Evolutionary conservation across 495 filamentous ascomycete species (phyloP), one percentile per base, ranked within the genome.

Genomic region (Penicillium angulare): DNA sequence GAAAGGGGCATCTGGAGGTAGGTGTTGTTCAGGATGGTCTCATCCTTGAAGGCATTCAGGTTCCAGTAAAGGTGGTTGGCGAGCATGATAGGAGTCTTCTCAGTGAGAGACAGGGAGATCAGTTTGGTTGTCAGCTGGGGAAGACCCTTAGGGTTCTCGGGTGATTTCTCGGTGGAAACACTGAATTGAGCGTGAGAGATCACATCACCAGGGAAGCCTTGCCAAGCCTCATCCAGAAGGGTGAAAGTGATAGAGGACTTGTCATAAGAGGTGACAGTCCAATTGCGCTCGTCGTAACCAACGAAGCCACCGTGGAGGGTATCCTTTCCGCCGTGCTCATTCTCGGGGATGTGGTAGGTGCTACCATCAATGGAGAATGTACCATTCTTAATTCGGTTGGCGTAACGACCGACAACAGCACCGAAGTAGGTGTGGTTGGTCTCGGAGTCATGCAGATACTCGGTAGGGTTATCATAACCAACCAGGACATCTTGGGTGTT

Each of bases 11-110:
- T 56, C 50, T 84, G 80, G 32, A 95, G 70, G 42, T 78, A 80
- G 35, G 84, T 83, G 66, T 93, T 81, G 57, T 90, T 85, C n/a
- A 95, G 73, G 20, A 83, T 76, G 6, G 73, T 78, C 13, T 77
- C 61, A 3, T 85, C 84, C 60, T 85, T 72, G 65, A 90, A 95
- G 8, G 83, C 90, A 63, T 92, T 89, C 47, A 95, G 74, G 68
- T 95, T 93, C 88, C 89, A 95, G 73, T 95, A 95, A 41, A 87
- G 82, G 73, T 90, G 87, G 57, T 89, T 88, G 46, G 77, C 65
- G 9, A 95, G 87, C 82, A 90, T 90, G 74, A 91, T 89, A 33
- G 87, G 87, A 49, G 84, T 92, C 67, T 82, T 74, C 66, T 90
- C 79, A 67, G 88, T 87, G 64, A 91, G 80, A 47, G 90, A 76